Conservation (phyloP, 2,329 filamentous ascomycete species). For the Sarocladium strictum region DNA sequence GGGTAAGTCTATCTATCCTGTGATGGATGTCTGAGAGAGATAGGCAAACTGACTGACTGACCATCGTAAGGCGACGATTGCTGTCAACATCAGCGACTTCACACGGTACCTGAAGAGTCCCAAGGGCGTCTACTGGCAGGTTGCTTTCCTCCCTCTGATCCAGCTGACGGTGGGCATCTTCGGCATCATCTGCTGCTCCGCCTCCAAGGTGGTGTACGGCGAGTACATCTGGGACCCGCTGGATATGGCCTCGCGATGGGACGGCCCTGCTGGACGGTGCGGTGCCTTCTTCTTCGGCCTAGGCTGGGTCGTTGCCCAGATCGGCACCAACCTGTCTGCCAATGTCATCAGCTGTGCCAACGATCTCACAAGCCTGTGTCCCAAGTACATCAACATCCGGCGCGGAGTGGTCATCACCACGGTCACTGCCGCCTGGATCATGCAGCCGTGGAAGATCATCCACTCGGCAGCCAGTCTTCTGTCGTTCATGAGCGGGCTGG, state of each 20-base stretch:
- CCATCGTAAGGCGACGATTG: conserved; percentile 20
- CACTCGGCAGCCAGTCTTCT: conserved; percentile 51
- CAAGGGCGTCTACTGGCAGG: conserved; percentile 13
- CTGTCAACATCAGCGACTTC: conserved; percentile 42
- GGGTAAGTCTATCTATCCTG: conserved; percentile 10
- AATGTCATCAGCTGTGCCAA: conserved; percentile 49
- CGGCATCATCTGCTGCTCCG: conserved; percentile 50
- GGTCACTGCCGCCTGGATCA: conserved; percentile 50
- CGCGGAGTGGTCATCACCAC: conserved; percentile 44
- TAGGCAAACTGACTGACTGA: background rate
- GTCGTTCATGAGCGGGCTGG: conserved; percentile 56
- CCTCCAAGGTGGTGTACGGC: conserved; percentile 37
- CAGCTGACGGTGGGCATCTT: conserved; percentile 29
- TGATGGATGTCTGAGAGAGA: too few relatives aligned
- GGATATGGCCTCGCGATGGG: conserved; percentile 38
- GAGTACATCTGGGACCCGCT: conserved; percentile 43
- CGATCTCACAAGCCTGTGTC: conserved; percentile 40
- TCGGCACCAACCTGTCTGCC: conserved; percentile 53
- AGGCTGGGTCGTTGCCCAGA: conserved; percentile 47
- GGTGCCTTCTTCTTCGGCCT: conserved; percentile 42
- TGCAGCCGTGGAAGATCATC: conserved; percentile 63
- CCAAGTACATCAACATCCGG: conserved; percentile 47
- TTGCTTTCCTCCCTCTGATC: conserved; percentile 8
- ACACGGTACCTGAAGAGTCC: conserved; percentile 22
- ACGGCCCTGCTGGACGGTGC: conserved; percentile 32